Percentiles rank a stretch among this genome's conserved stretches.
Conservation (phyloP, 176 grass and related monocot genomes). For the Miscanthus lutarioriparius region DNA sequence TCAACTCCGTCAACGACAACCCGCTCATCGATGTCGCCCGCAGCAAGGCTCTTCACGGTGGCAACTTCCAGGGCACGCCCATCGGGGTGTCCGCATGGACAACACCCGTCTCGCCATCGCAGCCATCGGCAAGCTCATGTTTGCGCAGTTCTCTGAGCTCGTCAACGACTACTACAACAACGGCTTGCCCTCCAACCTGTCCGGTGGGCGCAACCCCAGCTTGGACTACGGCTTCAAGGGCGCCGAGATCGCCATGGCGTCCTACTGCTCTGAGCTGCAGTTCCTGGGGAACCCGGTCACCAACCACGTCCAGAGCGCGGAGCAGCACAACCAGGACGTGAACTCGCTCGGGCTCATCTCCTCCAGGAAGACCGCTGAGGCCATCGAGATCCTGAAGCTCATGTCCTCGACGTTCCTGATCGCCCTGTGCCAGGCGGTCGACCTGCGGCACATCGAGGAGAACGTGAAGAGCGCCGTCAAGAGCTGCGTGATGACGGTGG, state of each 20-base stretch:
- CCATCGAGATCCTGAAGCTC: conserved; percentile 79
- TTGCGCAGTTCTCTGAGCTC: conserved; percentile 87
- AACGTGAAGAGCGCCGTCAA: conserved; percentile 65
- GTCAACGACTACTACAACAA: conserved; percentile 96
- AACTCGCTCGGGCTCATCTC: conserved; percentile 92
- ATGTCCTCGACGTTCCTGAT: conserved; percentile 88
- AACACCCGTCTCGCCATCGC: conserved; percentile 83
- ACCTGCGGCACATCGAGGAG: conserved; percentile 79
- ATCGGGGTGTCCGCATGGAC: conserved; percentile 96
- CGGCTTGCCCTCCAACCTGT: conserved; percentile 75
- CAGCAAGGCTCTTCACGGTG: conserved; percentile 81
- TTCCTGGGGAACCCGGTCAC: conserved; percentile 87
- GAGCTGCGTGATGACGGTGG: conserved; percentile 49
- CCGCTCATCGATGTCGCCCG: conserved; percentile 81
- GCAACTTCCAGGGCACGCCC: conserved; percentile 93
- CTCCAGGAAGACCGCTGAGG: conserved; percentile 78
- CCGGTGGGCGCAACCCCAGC: conserved; percentile 80
- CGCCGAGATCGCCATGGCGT: conserved; percentile 86
- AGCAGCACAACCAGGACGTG: conserved; percentile 93
- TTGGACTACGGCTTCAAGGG: conserved; percentile 95
- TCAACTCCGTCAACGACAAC: conserved; percentile 92
- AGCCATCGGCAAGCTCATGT: conserved; percentile 93
- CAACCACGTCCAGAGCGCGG: conserved; percentile 90
- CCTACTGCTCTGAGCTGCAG: conserved; percentile 91
- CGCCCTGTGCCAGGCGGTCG: conserved; percentile 70